Evolutionary conservation across 768 basidiomycete genomes (phyloP).

Genomic region (Rhodocollybia butyracea): DNA sequence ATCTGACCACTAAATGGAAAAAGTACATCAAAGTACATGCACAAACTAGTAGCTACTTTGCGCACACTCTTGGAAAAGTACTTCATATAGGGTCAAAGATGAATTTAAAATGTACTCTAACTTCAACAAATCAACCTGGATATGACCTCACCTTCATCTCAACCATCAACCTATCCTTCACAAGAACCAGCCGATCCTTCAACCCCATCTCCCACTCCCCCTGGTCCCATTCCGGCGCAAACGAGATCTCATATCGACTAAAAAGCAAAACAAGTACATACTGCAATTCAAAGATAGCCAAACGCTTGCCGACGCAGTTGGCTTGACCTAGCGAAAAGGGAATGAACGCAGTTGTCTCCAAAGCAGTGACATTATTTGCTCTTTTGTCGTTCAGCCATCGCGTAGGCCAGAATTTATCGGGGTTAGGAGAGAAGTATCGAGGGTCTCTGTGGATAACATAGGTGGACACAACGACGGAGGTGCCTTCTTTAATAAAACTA

Average conservation of each 20-base stretch:
- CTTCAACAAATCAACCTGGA: no score
- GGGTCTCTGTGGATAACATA: slow-evolving; percentile 37
- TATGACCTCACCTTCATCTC: no score
- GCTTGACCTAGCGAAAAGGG: slow-evolving; percentile 41
- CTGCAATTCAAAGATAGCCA: slow-evolving; percentile 36
- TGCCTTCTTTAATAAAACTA: slow-evolving; percentile 38
- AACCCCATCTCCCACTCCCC: slow-evolving; percentile 29
- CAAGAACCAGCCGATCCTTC: slow-evolving; percentile 34
- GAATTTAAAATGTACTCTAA: no score
- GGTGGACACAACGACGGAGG: slow-evolving; percentile 30
- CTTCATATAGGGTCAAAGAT: no score
- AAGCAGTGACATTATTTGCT: slow-evolving; percentile 8
- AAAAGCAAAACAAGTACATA: slow-evolving; percentile 29
- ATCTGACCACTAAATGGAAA: no score
- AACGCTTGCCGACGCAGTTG: slow-evolving; percentile 38
- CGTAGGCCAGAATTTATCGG: slow-evolving; percentile 39
- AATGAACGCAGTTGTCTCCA: slow-evolving; percentile 31
- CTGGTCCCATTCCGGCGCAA: slow-evolving; percentile 30
- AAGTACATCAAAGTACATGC: no score
- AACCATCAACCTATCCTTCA: slow-evolving; percentile 14
- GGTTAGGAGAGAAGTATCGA: slow-evolving; percentile 35
- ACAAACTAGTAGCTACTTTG: no score
- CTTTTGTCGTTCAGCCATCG: slow-evolving; percentile 32
- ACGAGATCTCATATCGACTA: slow-evolving; percentile 30
- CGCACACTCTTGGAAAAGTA: no score